Conservation (phyloP, 2,329 filamentous ascomycete species). For the Epicoccum sorghinum region DNA sequence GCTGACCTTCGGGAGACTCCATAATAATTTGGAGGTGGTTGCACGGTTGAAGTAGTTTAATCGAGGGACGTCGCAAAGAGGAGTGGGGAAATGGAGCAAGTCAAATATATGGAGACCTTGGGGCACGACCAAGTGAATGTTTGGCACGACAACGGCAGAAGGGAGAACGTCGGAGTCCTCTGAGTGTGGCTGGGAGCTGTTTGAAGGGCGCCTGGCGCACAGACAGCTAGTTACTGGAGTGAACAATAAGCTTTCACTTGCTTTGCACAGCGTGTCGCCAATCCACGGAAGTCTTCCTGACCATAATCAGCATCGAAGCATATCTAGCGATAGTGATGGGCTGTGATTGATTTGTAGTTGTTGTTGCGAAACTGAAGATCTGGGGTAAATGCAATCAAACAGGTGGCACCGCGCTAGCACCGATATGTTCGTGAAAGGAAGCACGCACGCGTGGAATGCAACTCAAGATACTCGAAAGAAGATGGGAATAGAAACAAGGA, state of each 20-base stretch:
- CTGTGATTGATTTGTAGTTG: not conserved
- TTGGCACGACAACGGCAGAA: not conserved
- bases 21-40: not conserved
- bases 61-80: not conserved
- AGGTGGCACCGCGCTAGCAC: conserved; percentile 11
- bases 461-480: not conserved
- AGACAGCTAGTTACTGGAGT: not conserved
- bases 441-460: conserved; percentile 3
- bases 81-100: not conserved
- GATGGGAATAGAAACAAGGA: not conserved
- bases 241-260: conserved; percentile 4
- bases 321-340: not conserved
- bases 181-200: conserved; percentile 1
- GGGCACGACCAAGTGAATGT: not conserved
- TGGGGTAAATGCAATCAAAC: conserved; percentile 3
- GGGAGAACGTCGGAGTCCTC: not conserved
- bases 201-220: conserved; percentile 4
- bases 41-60: not conserved
- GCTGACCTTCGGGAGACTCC: conserved; percentile 15
- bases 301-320: not conserved
- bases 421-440: not conserved
- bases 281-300: not conserved
- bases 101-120: not conserved
- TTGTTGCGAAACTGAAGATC: not conserved
- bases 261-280: not conserved